A percentile compares a stretch with the other conserved stretches of the same genome.
Evolutionary conservation across 495 filamentous ascomycete species (phyloP).

Genomic region (Ramalina peruviana): DNA sequence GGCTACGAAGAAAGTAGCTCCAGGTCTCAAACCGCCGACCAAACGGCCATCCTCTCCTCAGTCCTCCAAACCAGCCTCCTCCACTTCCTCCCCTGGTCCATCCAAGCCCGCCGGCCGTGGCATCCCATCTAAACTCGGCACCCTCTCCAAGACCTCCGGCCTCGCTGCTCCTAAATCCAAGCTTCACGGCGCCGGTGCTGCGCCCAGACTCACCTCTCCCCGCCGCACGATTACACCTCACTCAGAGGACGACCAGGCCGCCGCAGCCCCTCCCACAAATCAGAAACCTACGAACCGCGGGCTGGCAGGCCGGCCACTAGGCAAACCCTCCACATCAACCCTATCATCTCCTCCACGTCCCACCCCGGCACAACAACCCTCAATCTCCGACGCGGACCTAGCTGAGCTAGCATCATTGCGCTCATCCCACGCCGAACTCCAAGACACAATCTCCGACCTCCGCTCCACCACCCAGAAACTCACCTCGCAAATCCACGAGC

Average conservation of each 20-base stretch:
- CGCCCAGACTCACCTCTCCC: conserved; percentile 42
- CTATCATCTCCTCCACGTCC: conserved; percentile 13
- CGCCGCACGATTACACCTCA: conserved; percentile 41
- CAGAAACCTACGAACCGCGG: conserved; percentile 45
- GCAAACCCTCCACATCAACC: conserved; percentile 43
- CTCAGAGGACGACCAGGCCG: conserved; percentile 42
- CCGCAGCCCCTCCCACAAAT: conserved; percentile 39
- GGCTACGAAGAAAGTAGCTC: conserved; percentile 38
- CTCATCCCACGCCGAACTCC: conserved; percentile 62
- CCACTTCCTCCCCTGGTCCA: conserved; percentile 28
- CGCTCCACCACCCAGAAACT: conserved; percentile 60
- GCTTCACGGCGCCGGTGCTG: conserved; percentile 41
- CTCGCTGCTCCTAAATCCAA: conserved; percentile 55
- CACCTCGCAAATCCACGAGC: conserved; percentile 66
- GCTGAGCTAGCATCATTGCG: conserved; percentile 85
- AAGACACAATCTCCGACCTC: conserved; percentile 57
- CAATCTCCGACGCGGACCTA: conserved; percentile 58
- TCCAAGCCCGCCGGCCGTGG: conserved; percentile 43
- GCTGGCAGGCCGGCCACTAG: conserved; percentile 72
- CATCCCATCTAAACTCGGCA: conserved; percentile 46
- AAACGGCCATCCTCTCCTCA: conserved; percentile 43
- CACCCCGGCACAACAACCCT: conserved; percentile 25
- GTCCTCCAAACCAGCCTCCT: conserved; percentile 32
- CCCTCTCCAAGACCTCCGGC: conserved; percentile 48
- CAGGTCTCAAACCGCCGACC: conserved; percentile 38